phyloP scores from a whole-genome alignment of 768 basidiomycete species.

The Leccinum longicurvipes region DNA sequence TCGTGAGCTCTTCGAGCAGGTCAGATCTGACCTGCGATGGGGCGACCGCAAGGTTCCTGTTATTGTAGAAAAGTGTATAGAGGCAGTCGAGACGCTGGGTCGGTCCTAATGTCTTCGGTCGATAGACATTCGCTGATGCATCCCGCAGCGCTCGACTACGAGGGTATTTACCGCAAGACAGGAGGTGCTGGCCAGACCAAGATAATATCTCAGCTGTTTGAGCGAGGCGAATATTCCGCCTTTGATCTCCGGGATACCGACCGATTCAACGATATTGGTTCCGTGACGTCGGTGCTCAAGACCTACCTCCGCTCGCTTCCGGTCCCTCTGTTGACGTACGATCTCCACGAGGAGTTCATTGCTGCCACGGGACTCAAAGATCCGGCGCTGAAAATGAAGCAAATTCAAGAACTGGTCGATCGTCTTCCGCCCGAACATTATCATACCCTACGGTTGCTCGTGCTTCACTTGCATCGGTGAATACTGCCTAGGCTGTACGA shows the following conservation, averaged over 20 bases:
- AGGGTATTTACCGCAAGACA: slow-evolving; percentile 97
- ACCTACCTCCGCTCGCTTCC: slow-evolving; percentile 94
- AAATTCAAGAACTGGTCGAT: slow-evolving; percentile 65
- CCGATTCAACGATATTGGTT: slow-evolving; percentile 95
- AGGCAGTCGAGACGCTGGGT: slow-evolving; percentile 88
- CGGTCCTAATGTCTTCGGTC: slow-evolving; percentile 22
- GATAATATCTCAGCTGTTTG: slow-evolving; percentile 90
- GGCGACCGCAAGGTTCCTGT: slow-evolving; percentile 70
- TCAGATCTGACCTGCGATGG: slow-evolving; percentile 58
- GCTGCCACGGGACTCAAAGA: slow-evolving; percentile 70
- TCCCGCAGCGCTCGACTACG: slow-evolving; percentile 79
- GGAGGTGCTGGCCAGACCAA: slow-evolving; percentile 92
- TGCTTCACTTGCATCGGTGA: slow-evolving; percentile 86
- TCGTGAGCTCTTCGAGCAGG: slow-evolving; percentile 82
- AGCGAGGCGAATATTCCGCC: slow-evolving; percentile 82
- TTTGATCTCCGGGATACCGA: slow-evolving; percentile 88
- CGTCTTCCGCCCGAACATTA: slow-evolving; percentile 87
- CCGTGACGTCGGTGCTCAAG: slow-evolving; percentile 95
- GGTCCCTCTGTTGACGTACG: slow-evolving; percentile 84
- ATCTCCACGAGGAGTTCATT: slow-evolving; percentile 89
- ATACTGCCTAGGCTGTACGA: slow-evolving; percentile 13
- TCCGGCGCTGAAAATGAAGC: slow-evolving; percentile 49
- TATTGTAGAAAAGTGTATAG: slow-evolving; percentile 94
- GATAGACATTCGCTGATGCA: background rate
- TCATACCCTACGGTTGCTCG: slow-evolving; percentile 73